These are phyloP conservation scores for Schoenoplectus tabernaemontani DNA, from an alignment of 202 grass and related monocot species.

Conservation along the genomic window DNA sequence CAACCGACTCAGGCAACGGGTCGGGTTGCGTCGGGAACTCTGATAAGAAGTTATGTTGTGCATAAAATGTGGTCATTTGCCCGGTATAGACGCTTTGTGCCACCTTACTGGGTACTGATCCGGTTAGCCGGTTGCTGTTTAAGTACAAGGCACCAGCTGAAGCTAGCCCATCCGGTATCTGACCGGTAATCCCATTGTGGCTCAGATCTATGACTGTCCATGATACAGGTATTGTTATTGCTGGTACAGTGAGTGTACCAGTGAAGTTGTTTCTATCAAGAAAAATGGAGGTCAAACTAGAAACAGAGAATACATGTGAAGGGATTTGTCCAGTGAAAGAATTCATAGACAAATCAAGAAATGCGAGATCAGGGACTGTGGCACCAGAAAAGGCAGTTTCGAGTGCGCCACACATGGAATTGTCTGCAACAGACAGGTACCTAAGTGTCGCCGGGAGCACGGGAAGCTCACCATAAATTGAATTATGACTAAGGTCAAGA, in stretches of 20 bases:
- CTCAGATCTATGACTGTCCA: conserved; percentile 62
- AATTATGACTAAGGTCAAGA: conserved; percentile 51
- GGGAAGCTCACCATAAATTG: conserved; percentile 40
- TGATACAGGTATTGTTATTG: background rate
- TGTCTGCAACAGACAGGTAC: conserved; percentile 43
- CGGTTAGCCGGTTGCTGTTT: conserved; percentile 64
- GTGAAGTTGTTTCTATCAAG: conserved; percentile 63
- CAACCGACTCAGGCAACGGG: conserved; percentile 46
- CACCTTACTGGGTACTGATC: conserved; percentile 38
- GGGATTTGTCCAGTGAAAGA: conserved; percentile 50
- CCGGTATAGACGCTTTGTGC: conserved; percentile 34
- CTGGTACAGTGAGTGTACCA: conserved; percentile 31
- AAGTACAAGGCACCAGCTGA: conserved; percentile 42
- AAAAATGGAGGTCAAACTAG: conserved; percentile 45
- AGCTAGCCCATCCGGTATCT: conserved; percentile 46
- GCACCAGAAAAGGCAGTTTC: conserved; percentile 26
- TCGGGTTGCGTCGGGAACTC: conserved; percentile 34
- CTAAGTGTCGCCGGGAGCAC: conserved; percentile 36
- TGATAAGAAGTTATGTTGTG: conserved; percentile 75
- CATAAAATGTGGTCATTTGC: conserved; percentile 67
- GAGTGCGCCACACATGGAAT: conserved; percentile 44
- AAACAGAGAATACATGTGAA: conserved; percentile 37
- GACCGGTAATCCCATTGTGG: conserved; percentile 53
- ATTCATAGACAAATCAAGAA: conserved; percentile 65
- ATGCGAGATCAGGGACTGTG: conserved; percentile 29